phyloP scores from a whole-genome alignment of 768 basidiomycete genomes.

The Psilocybe cyanescens region DNA sequence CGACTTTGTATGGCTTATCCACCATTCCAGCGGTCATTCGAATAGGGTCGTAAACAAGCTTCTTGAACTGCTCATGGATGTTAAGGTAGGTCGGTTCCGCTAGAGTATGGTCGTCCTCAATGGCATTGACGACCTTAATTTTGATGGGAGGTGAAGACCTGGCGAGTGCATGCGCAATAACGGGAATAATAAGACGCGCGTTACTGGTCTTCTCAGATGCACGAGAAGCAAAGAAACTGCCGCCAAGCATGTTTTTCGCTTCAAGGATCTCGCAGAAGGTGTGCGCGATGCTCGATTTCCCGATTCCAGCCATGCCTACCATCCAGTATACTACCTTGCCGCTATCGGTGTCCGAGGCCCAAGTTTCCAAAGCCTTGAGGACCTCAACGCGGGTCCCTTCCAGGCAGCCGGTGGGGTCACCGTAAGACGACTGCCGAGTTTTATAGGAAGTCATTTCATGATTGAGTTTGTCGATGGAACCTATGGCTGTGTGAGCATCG shows the following conservation, averaged over 20 bases:
- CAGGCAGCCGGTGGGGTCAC: no score
- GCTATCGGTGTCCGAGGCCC: no score
- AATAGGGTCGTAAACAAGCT: slow-evolving; percentile 3
- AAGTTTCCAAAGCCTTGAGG: no score
- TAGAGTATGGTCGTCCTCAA: slow-evolving; percentile 12
- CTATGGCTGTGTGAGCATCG: no score
- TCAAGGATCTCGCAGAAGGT: slow-evolving; percentile 7
- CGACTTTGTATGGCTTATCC: slow-evolving; percentile 9
- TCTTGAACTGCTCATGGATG: slow-evolving; percentile 10
- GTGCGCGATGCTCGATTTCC: neutral
- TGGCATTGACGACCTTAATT: slow-evolving; percentile 10
- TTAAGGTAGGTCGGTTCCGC: slow-evolving; percentile 10
- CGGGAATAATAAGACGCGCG: slow-evolving; percentile 6
- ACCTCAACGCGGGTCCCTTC: no score
- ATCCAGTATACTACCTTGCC: no score
- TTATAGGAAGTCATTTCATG: no score
- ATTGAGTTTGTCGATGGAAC: no score
- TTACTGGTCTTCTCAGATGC: slow-evolving; percentile 8
- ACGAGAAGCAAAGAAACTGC: slow-evolving; percentile 11
- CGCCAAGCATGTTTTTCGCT: slow-evolving; percentile 1
- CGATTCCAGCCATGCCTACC: no score
- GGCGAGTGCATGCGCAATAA: slow-evolving; percentile 10
- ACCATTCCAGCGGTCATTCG: neutral
- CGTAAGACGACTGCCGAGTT: no score
- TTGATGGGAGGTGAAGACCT: slow-evolving; percentile 14